Base-by-base conservation (phyloP, 176 grass and related monocot species). In the Eleusine indica region DNA sequence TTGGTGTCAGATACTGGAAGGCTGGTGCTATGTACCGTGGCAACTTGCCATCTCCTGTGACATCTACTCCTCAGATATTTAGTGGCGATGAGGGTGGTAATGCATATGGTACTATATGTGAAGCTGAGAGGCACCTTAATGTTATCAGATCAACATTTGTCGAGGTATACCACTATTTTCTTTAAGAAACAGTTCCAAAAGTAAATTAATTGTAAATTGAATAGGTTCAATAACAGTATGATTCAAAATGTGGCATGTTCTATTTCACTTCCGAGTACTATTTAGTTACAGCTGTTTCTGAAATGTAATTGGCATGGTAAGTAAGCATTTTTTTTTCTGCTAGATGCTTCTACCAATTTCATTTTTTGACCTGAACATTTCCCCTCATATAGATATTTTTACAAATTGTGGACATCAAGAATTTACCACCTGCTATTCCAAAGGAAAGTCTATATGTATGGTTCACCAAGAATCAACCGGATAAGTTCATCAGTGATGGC, bases 1-100 rank as follows among this genome's bases (percentile, higher is more conserved):
- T 96, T 76, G 93, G 96, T 30, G 42, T 85, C 32, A 93, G 96
- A 88, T 98, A 98, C 54, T 94, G 96, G 93, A 95, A 81, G 82
- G 91, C 91, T 80, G 96, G 91, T 4, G 85, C 76, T 58, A 95
- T 98, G 93, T 95, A 98, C 80, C 84, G 83, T 63, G 96, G 96
- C 57, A 74, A 76, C 21, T 14, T 87, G 76, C 96, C 91, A 29
- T 90, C 91, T 83, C 87, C 93, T 42, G 78, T 98, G 70, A 87
- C 80, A 77, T 74, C 68, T n/a, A 42, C 54, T 71, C 91, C 91
- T 25, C 80, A 90, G 35, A 73, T 86, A 21, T 85, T 90, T 43
- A 60, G 2, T 73, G 9, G 42, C 58, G 61, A 54, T 66, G 67
- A 54, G 58, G 51, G 3, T 12, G 35, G 75, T 58, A 68, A 80